These are phyloP conservation scores for Penicillium canescens DNA, from an alignment of 495 filamentous ascomycete genomes.

Conservation along the genomic window DNA sequence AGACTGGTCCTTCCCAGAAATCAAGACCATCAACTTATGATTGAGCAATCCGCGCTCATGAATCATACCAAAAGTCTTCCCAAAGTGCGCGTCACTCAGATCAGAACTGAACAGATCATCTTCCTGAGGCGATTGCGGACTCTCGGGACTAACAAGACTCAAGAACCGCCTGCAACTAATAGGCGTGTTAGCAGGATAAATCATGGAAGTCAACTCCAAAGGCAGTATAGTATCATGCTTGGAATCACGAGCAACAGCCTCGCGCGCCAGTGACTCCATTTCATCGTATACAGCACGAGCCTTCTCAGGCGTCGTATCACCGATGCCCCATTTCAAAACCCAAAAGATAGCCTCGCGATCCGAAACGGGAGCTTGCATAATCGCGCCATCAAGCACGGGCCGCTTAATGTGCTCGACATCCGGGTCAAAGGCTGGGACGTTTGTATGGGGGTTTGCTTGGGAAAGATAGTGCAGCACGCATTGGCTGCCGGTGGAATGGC, in stretches of 20 bases:
- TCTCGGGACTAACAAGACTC: constrained; percentile 57
- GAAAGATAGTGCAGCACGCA: constrained; percentile 75
- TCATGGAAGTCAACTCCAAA: constrained; percentile 31
- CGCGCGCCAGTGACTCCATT: constrained; percentile 29
- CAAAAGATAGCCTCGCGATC: constrained; percentile 66
- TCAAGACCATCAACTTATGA: constrained; percentile 49
- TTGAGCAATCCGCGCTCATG: constrained; percentile 54
- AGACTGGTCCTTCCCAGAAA: constrained; percentile 69
- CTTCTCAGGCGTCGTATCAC: constrained; percentile 18
- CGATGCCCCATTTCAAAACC: constrained; percentile 23
- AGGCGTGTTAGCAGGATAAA: constrained; percentile 44
- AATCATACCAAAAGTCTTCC: constrained; percentile 62
- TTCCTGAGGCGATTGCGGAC: constrained; percentile 55
- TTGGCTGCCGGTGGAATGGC: constrained; percentile 83
- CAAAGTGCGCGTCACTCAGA: constrained; percentile 57
- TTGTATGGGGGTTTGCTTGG: constrained; percentile 33
- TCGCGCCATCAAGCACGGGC: constrained; percentile 64
- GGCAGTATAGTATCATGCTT: constrained; percentile 35
- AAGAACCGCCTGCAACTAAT: constrained; percentile 66
- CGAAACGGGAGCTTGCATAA: constrained; percentile 74
- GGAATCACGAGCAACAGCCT: constrained; percentile 12
- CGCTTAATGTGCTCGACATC: constrained; percentile 28
- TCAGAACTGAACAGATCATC: constrained; percentile 92
- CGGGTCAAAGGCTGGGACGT: constrained; percentile 29
- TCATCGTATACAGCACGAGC: constrained; percentile 23